A percentile compares a stretch with the other conserved stretches of the same genome.
phyloP scores from a whole-genome alignment of 176 grass and related monocot species.

The Oryza meyeriana region DNA sequence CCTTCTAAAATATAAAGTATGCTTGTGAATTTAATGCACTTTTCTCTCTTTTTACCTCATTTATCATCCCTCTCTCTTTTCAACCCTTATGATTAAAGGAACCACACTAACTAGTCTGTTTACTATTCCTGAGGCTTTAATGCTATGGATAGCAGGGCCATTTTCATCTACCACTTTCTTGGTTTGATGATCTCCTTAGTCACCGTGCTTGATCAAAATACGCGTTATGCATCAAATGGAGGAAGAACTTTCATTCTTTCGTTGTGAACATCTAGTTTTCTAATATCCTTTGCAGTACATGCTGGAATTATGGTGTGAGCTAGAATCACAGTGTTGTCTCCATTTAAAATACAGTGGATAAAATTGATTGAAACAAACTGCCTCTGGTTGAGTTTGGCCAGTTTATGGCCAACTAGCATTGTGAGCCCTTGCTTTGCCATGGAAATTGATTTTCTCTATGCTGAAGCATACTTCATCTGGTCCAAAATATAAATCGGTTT shows the following conservation, averaged over 20 bases:
- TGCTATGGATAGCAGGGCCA: neutral
- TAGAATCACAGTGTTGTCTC: neutral
- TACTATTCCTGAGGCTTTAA: neutral
- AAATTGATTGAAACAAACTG: slow-evolving; percentile 1
- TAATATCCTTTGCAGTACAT: neutral
- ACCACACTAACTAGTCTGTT: neutral
- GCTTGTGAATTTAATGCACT: neutral
- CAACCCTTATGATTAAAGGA: neutral
- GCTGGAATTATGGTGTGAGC: neutral
- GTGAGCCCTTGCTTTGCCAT: no score
- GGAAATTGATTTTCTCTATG: neutral
- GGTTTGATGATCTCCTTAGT: neutral
- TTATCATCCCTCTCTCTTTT: neutral
- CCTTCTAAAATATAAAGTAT: neutral
- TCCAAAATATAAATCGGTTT: neutral
- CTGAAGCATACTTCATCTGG: neutral
- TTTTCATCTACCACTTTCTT: neutral
- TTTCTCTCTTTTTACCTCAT: neutral
- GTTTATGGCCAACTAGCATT: neutral
- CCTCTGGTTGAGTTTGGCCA: neutral
- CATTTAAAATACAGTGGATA: neutral
- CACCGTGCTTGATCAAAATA: neutral
- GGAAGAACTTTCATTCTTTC: neutral
- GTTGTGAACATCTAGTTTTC: neutral
- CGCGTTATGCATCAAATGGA: neutral